Conservation (phyloP, 768 basidiomycete genomes). For the Auriscalpium orientale region DNA sequence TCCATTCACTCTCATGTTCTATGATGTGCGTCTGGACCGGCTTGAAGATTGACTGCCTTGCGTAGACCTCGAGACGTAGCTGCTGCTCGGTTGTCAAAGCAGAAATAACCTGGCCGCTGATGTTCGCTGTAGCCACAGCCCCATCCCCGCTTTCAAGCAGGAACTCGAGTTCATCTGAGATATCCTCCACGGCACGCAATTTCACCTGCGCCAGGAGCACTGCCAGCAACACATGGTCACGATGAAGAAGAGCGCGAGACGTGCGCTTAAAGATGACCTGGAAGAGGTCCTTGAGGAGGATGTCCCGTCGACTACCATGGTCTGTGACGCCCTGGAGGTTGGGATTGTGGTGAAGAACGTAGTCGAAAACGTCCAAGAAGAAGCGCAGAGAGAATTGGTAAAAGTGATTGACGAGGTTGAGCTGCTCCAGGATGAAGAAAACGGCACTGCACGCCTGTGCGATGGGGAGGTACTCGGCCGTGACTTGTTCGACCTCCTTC, state of each 20-base stretch:
- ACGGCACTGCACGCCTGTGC: slow-evolving; percentile 95
- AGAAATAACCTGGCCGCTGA: slow-evolving; percentile 32
- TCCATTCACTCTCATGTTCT: slow-evolving; percentile 63
- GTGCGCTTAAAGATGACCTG: slow-evolving; percentile 82
- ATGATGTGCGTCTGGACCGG: slow-evolving; percentile 58
- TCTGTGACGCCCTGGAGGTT: slow-evolving; percentile 78
- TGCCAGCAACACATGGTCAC: slow-evolving; percentile 86
- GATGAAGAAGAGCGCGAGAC: slow-evolving; percentile 81
- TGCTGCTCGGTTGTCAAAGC: slow-evolving; percentile 62
- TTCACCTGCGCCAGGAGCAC: slow-evolving; percentile 88
- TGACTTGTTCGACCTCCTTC: slow-evolving; percentile 94
- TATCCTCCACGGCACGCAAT: slow-evolving; percentile 70
- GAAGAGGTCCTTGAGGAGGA: slow-evolving; percentile 85
- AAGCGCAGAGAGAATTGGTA: slow-evolving; percentile 97
- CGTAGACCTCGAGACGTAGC: slow-evolving; percentile 60
- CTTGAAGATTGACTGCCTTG: slow-evolving; percentile 70
- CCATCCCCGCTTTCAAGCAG: slow-evolving; percentile 84
- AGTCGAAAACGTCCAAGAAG: slow-evolving; percentile 99
- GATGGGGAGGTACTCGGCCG: slow-evolving; percentile 86
- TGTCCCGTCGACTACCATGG: slow-evolving; percentile 61
- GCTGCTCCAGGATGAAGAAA: slow-evolving; percentile 94
- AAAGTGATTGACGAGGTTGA: slow-evolving; percentile 92
- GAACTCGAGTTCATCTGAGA: slow-evolving; percentile 82
- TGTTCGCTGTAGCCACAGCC: slow-evolving; percentile 30
- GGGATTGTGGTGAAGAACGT: slow-evolving; percentile 86